Base-by-base conservation (phyloP, 2,329 filamentous ascomycete genomes). In the Knoxdaviesia proteae region DNA sequence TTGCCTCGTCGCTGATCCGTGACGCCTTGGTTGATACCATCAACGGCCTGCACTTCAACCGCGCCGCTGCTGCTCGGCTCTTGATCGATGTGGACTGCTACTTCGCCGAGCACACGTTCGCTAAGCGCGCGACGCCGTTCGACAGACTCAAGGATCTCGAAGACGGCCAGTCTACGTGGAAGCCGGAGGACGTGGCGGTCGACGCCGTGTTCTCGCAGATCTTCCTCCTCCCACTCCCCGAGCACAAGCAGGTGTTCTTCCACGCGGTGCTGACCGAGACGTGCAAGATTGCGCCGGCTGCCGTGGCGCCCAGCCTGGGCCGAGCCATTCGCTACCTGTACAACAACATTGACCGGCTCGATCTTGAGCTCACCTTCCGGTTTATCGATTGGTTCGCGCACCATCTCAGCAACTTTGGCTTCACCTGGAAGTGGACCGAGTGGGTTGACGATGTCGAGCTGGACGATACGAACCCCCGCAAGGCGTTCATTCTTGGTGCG, bases 371-470 rank as follows among this genome's bases (percentile, higher is more conserved):
- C 38, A 71, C 68, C 44, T 80, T 87, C 53, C 75, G 90, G 31
- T 96, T 96, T 61, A 68, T 94, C 55, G 88, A 96, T 57, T 98
- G 90, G 90, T 98, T 98, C 55, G 74, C 88, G 11, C 90, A 98
- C 58, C 90, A 98, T 63, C 64, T 98, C 50, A 94, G 87, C 62
- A 98, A 98, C 63, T 98, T 98, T 56, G 90, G 93, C 42, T 98
- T 96, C 57, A 90, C 90, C 7, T 98, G 90, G 90, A 96, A 96
- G 61, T 98, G 90, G 90, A 79, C 81, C 10, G 90, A 98, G 62
- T 98, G 90, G 90, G 71, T 82, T 40, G 84, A 87, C 10, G 86
- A 96, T 55, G 76, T 94, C 10, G 69, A 75, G 38, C 69, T 92
- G 31, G 72, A 83, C 0, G 67, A 79, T 46, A 63, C 90, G 34